Conservation (phyloP, 306 rosid species). For the Pyrus pyrifolia region DNA sequence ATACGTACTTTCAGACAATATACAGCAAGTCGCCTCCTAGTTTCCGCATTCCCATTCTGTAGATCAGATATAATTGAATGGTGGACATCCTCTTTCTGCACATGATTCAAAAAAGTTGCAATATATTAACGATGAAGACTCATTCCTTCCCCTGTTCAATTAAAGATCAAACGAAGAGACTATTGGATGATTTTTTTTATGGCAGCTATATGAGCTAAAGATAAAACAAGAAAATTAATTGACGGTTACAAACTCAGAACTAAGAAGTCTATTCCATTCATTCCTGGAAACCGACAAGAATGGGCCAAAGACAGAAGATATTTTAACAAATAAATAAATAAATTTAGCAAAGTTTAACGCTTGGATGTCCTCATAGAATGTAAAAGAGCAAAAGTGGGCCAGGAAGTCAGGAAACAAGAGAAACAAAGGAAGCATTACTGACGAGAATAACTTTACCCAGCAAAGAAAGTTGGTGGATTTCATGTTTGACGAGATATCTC, state of each 20-base stretch:
- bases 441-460: background rate
- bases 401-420: background rate
- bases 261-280: background rate
- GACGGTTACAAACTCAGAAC: background rate
- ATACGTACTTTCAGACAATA: conserved; percentile 83
- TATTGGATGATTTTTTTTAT: background rate
- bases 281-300: background rate
- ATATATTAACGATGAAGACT: conserved; percentile 7
- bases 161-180: background rate
- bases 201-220: background rate
- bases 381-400: background rate
- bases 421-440: background rate
- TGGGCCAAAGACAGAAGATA: background rate
- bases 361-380: background rate
- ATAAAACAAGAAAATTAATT: background rate
- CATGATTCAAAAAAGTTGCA: conserved; percentile 9
- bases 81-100: conserved; percentile 98
- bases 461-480: background rate
- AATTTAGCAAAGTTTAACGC: background rate
- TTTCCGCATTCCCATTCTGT: conserved; percentile 95
- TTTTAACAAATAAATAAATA: background rate
- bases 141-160: background rate
- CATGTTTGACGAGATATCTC: background rate
- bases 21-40: conserved; percentile 94
- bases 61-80: conserved; percentile 97